A percentile compares a stretch with the other conserved stretches of the same genome.
These are phyloP conservation scores for Cardiosporidium cionae DNA, from an alignment of 169 alveolate species.

Conservation along the genomic window DNA sequence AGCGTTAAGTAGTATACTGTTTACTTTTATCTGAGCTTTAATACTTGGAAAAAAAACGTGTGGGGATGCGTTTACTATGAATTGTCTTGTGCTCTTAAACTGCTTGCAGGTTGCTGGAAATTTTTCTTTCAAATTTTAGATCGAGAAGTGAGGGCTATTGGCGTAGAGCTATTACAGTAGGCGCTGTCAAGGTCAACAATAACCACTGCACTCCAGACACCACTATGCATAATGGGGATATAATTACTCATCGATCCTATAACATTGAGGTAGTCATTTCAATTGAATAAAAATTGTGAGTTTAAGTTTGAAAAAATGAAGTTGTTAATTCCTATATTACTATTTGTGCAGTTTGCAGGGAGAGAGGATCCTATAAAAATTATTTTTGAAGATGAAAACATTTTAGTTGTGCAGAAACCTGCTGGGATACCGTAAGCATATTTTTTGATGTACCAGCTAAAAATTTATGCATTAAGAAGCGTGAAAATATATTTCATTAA, in stretches of 20 bases:
- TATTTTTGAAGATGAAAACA: not conserved
- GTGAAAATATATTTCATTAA: no score
- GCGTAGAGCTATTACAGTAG: not conserved
- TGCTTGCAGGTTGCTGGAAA: not conserved
- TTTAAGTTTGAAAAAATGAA: not conserved
- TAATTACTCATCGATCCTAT: not conserved
- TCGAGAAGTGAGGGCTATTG: not conserved
- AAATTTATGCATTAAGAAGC: no score
- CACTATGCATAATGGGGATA: not conserved
- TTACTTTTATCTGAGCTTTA: not conserved
- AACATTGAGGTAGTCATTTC: no score
- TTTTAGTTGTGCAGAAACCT: not conserved
- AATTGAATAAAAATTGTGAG: no score
- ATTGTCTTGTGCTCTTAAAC: not conserved
- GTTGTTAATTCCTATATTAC: not conserved
- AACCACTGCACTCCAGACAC: slow-evolving; percentile 1
- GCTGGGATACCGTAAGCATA: slow-evolving; percentile 9
- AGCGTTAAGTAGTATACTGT: not conserved
- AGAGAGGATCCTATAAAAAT: not conserved
- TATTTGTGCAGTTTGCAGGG: slow-evolving; percentile 1
- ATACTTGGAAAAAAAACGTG: not conserved
- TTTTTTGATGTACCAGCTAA: no score
- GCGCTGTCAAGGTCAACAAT: not conserved
- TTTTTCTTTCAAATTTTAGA: no score
- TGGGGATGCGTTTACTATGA: no score